phyloP scores from a whole-genome alignment of 257 asterid species.

The Przewalskia tangutica region DNA sequence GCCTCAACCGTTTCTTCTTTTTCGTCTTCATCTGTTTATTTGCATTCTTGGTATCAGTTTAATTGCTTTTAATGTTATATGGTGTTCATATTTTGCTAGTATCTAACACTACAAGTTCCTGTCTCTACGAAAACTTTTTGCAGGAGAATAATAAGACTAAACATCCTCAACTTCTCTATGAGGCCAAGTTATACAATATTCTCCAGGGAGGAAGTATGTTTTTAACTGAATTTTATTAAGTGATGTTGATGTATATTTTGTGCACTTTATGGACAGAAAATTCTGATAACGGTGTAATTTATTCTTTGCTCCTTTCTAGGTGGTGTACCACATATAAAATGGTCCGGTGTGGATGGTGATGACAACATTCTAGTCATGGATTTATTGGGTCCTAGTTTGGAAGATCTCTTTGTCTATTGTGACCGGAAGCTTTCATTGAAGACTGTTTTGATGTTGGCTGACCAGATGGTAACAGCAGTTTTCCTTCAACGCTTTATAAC shows the following conservation, averaged over 20 bases:
- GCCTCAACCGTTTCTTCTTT: not conserved
- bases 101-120: not conserved
- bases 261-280: not conserved
- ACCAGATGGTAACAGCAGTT: constrained; percentile 65
- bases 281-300: not conserved
- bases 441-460: constrained; percentile 87
- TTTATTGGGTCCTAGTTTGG: constrained; percentile 90
- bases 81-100: not conserved
- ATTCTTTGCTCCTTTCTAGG: constrained; percentile 30
- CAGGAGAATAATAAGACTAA: constrained; percentile 91
- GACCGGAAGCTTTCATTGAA: constrained; percentile 84
- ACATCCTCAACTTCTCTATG: constrained; percentile 90
- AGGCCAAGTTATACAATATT: constrained; percentile 82
- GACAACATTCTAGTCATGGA: constrained; percentile 86
- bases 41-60: not conserved
- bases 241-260: not conserved
- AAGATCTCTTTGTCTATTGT: constrained; percentile 90
- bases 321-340: constrained; percentile 76
- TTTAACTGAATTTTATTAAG: not conserved
- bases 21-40: not conserved
- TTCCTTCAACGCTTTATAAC: not conserved
- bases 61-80: not conserved
- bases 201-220: constrained; percentile 96
- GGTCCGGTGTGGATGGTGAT: constrained; percentile 92
- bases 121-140: constrained; percentile 2